These are phyloP conservation scores for Selaginella moellendorffii DNA, from an alignment of 75 land plant species.

Conservation along the genomic window DNA sequence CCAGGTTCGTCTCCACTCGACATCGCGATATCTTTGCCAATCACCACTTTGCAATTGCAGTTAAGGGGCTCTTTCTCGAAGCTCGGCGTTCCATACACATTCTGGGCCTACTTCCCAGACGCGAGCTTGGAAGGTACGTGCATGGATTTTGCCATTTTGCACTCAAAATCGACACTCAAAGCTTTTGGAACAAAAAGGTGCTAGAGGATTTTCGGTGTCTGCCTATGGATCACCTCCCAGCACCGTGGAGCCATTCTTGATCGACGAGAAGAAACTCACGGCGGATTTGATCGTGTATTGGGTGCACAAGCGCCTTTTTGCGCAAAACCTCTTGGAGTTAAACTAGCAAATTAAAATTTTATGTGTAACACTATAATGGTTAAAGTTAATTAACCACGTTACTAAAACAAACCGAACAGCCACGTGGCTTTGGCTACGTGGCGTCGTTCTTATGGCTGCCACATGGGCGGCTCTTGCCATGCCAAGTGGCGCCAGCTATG, in stretches of 20 bases:
- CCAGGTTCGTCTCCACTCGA: constrained; percentile 36
- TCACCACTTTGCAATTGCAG: constrained; percentile 39
- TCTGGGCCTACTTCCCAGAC: constrained; percentile 85
- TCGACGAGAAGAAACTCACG: constrained; percentile 65
- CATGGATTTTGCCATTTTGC: no score
- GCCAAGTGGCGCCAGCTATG: no score
- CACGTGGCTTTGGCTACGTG: no score
- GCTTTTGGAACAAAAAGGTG: constrained; percentile 27
- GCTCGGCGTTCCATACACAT: constrained; percentile 40
- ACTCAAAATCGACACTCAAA: no score
- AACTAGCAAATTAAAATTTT: constrained; percentile 14
- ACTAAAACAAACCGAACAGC: no score
- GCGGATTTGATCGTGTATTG: constrained; percentile 51
- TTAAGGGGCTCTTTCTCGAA: constrained; percentile 70
- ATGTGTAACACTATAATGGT: no score
- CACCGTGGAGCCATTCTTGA: constrained; percentile 82
- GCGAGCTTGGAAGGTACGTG: constrained; percentile 60
- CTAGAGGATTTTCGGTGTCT: constrained; percentile 64
- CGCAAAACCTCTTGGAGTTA: constrained; percentile 64
- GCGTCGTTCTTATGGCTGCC: no score
- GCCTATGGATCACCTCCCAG: constrained; percentile 62
- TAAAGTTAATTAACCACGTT: no score
- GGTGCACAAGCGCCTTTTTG: constrained; percentile 61
- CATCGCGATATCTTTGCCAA: no score
- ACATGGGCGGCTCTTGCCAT: no score